These are phyloP conservation scores for Triticum turgidum DNA, from an alignment of 176 grass and related monocot species.

Conservation along the genomic window DNA sequence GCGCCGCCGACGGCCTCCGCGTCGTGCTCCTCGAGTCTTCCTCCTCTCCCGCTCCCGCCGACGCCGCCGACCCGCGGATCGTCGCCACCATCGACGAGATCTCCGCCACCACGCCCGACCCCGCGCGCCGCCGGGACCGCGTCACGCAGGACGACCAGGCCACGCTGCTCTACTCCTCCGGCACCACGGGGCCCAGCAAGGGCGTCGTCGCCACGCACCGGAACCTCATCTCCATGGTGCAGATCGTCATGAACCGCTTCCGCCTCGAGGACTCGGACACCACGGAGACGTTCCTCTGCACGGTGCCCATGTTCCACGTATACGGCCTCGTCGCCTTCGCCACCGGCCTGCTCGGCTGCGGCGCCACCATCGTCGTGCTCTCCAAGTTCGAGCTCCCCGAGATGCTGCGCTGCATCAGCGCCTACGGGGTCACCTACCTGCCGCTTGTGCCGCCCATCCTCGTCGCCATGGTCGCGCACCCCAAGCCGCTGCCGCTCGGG, in stretches of 20 bases:
- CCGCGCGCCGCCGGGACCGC: conserved; percentile 20
- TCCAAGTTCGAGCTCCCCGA: conserved; percentile 88
- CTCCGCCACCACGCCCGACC: conserved; percentile 50
- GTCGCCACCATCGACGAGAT: conserved; percentile 70
- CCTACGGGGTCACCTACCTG: conserved; percentile 78
- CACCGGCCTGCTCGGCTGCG: conserved; percentile 83
- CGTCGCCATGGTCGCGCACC: conserved; percentile 73
- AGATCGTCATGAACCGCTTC: conserved; percentile 86
- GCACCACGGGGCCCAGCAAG: conserved; percentile 89
- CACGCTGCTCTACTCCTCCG: conserved; percentile 95
- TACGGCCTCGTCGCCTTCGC: conserved; percentile 93
- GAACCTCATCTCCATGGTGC: conserved; percentile 90
- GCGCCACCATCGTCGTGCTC: conserved; percentile 82
- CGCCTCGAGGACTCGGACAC: conserved; percentile 55
- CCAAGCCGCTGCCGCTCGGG: conserved; percentile 52
- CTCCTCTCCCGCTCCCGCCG: background rate
- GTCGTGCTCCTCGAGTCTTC: conserved; percentile 63
- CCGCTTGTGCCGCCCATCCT: conserved; percentile 91
- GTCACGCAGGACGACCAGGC: conserved; percentile 81
- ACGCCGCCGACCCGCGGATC: conserved; percentile 49
- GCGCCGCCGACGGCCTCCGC: conserved; percentile 22
- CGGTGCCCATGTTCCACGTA: conserved; percentile 95
- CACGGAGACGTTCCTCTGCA: conserved; percentile 83
- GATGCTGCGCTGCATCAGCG: conserved; percentile 70
- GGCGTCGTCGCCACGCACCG: conserved; percentile 91